Percentiles rank a stretch among this genome's conserved stretches.
These are phyloP conservation scores for Fusarium subglutinans DNA, from an alignment of 2,329 filamentous ascomycete genomes.

Conservation along the genomic window DNA sequence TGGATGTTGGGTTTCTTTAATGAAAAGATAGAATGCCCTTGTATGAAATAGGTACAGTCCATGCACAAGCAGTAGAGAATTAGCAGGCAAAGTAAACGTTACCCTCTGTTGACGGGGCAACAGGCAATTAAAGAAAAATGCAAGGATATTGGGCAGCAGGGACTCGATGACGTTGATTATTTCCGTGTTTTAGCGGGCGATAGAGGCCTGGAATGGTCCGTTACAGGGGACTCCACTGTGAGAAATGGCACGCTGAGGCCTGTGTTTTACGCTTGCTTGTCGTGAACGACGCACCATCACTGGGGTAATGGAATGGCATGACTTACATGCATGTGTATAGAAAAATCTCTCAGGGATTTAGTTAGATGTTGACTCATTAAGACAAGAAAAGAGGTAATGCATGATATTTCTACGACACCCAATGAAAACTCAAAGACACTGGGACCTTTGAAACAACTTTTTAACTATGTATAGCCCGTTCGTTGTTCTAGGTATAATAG, in stretches of 20 bases:
- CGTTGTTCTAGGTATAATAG: neutral
- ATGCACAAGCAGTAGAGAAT: slow-evolving; percentile 29
- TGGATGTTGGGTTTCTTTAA: slow-evolving; percentile 24
- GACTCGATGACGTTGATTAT: slow-evolving; percentile 13
- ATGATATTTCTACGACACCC: neutral
- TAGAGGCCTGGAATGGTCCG: slow-evolving; percentile 21
- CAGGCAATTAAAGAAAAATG: slow-evolving; percentile 25
- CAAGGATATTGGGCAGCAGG: slow-evolving; percentile 8
- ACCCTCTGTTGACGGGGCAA: slow-evolving; percentile 40
- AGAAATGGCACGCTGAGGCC: slow-evolving; percentile 27
- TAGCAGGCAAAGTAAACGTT: slow-evolving; percentile 38
- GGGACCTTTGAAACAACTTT: neutral
- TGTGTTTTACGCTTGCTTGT: slow-evolving; percentile 1
- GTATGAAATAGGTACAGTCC: slow-evolving; percentile 14
- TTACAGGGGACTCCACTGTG: slow-evolving; percentile 21
- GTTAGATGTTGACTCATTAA: slow-evolving; percentile 8
- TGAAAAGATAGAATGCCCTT: slow-evolving; percentile 10
- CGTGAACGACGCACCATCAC: slow-evolving; percentile 39
- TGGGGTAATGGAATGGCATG: slow-evolving; percentile 36
- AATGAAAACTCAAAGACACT: neutral
- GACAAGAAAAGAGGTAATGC: neutral
- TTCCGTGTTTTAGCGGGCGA: slow-evolving; percentile 14
- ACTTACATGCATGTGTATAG: neutral
- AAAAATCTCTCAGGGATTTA: neutral
- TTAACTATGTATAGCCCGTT: neutral